Percentiles rank a stretch among this genome's conserved stretches.
These are phyloP conservation scores for Forsythia suspensa DNA, from an alignment of 257 asterid species.

Conservation along the genomic window DNA sequence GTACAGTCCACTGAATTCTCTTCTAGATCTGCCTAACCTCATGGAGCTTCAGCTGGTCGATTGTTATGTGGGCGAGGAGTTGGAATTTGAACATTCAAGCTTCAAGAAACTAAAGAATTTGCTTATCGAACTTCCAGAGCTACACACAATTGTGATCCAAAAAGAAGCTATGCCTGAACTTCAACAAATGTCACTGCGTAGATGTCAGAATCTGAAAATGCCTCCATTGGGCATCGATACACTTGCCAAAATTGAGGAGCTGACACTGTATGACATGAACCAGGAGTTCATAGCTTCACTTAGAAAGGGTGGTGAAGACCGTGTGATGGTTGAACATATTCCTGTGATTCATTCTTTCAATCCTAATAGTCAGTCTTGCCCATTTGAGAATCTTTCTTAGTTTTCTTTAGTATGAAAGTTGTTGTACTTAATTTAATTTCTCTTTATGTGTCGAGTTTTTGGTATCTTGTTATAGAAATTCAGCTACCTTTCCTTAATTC, in stretches of 20 bases:
- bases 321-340: not conserved
- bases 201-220: conserved; percentile 13
- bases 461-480: no score
- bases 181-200: conserved; percentile 22
- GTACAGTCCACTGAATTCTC: conserved; percentile 21
- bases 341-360: conserved; percentile 17
- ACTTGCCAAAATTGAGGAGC: conserved; percentile 25
- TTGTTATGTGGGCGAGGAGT: conserved; percentile 18
- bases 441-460: no score
- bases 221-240: conserved; percentile 20
- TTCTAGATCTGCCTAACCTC: conserved; percentile 19
- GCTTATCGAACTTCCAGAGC: conserved; percentile 4
- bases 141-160: conserved; percentile 19
- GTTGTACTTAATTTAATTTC: no score
- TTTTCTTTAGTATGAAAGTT: not conserved
- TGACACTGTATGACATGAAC: conserved; percentile 27
- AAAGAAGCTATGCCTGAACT: conserved; percentile 28
- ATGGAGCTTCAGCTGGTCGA: conserved; percentile 35
- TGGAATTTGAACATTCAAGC: conserved; percentile 19
- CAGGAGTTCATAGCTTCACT: conserved; percentile 18
- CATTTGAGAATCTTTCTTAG: conserved; percentile 25
- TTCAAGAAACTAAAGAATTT: conserved; percentile 36
- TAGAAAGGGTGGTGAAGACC: conserved; percentile 13
- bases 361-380: not conserved
- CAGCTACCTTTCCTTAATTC: not conserved